Evolutionary conservation across 306 rosid genomes (phyloP).

Genomic region (Pterocarpus santalinus): DNA sequence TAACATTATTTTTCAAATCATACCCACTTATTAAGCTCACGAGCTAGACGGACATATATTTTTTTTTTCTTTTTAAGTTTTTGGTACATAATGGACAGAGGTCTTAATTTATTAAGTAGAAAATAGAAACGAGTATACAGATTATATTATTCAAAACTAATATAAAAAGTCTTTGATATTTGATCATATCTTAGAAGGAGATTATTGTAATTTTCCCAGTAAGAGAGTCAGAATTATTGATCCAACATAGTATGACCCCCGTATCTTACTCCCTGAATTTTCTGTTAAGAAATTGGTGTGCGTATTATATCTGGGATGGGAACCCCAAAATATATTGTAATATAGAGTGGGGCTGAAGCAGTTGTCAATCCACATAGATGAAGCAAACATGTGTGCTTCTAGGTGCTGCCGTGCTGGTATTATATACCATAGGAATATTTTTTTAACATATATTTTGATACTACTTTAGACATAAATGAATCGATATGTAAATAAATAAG

Average conservation of each 20-base stretch:
- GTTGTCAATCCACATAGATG: not conserved
- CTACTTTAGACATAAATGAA: too few relatives aligned
- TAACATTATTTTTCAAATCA: conserved; percentile 14
- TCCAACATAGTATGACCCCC: not conserved
- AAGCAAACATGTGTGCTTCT: conserved; percentile 29
- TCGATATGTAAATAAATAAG: too few relatives aligned
- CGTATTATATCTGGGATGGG: too few relatives aligned
- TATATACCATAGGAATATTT: not conserved
- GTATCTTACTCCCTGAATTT: too few relatives aligned
- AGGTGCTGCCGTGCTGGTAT: not conserved
- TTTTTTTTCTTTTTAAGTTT: too few relatives aligned
- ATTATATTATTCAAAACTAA: not conserved
- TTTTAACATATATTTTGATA: too few relatives aligned
- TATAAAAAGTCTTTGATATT: not conserved
- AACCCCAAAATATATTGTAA: too few relatives aligned
- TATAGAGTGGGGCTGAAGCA: too few relatives aligned
- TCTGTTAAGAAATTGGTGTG: too few relatives aligned
- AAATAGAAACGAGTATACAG: not conserved
- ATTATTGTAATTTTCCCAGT: not conserved
- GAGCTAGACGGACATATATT: too few relatives aligned
- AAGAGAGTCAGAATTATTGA: conserved; percentile 1
- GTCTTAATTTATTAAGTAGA: not conserved
- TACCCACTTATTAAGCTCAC: conserved; percentile 13
- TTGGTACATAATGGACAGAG: not conserved
- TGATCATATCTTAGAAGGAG: not conserved